Evolutionary conservation across 225 moss, liverwort and hornwort genomes (phyloP), one percentile per base, ranked within the genome.

Genomic region (Pseudisothecium myosuroides): DNA sequence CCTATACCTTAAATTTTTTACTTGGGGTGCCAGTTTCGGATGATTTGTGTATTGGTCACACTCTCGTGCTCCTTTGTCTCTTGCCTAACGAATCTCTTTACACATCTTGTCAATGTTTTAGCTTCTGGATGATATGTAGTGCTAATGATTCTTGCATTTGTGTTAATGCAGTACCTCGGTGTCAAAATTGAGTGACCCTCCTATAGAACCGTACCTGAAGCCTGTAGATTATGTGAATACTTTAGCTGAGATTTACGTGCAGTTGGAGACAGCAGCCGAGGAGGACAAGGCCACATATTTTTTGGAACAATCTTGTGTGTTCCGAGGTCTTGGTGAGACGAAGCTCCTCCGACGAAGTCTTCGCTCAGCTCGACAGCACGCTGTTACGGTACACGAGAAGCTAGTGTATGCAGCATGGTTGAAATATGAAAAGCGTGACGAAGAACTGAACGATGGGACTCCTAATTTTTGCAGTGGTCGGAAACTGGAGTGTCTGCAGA

Each of bases 171-270:
- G 96, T 92, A 94, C 96, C 78, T 96, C 99, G 71, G 97, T 97
- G 72, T 95, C 95, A 24, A 97, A 97, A 93, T 93, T 99, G 82
- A 93, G 92, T 65, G 95, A 99, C 91, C 99, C 99, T 62, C 91
- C 93, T 37, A 85, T 99, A 84, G 95, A 99, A 72, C 99, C 97
- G 28, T 93, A 92, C 76, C 91, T 96, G 93, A 97, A 94, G 91
- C 97, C 97, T 75, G 95, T 99, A 87, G 99, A 99, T 90, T 99
- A 97, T 78, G 99, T 99, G 84, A 96, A 96, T 90, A 97, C 97
- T 23, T 93, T 99, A 92, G 95, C 97, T 63, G 94, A 95, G 89
- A 97, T 99, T 89, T 98, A 95, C 83, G 93, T 95, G 94, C 95
- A 99, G 95, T 93, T 99, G 93, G 99, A 99, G 94, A 91, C 92